phyloP scores from a whole-genome alignment of 148 eudicot genomes.

The Salicornia ramosissima region DNA sequence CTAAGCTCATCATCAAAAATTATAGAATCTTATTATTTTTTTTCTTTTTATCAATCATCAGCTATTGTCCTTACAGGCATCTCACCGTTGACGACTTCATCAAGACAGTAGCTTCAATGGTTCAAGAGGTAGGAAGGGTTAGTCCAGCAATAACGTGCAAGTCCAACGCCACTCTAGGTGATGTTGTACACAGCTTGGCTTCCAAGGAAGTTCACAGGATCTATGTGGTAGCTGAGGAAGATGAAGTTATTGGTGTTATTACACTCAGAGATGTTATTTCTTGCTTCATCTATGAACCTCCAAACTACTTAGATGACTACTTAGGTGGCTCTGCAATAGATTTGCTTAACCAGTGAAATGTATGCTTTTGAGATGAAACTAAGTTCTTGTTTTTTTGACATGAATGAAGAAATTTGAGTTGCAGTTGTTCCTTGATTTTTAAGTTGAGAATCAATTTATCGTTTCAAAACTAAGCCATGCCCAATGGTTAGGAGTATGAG shows the following conservation, averaged over 20 bases:
- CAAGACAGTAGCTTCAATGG: conserved; percentile 38
- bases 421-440: not conserved
- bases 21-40: not conserved
- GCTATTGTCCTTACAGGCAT: conserved; percentile 43
- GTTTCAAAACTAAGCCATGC: not conserved
- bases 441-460: not conserved
- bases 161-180: conserved; percentile 49
- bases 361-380: conserved; percentile 10
- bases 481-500: not conserved
- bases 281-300: conserved; percentile 81
- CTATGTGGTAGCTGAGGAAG: conserved; percentile 39
- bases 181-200: conserved; percentile 60
- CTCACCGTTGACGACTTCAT: conserved; percentile 72
- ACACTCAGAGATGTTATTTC: conserved; percentile 94
- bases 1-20: not conserved
- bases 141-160: conserved; percentile 68
- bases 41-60: not conserved
- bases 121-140: conserved; percentile 39
- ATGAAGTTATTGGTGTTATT: conserved; percentile 68
- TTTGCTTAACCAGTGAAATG: conserved; percentile 40
- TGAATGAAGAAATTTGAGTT: not conserved
- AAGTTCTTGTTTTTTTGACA: not conserved
- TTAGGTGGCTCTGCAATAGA: conserved; percentile 58
- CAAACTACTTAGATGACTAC: conserved; percentile 66
- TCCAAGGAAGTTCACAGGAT: conserved; percentile 70